phyloP scores from a whole-genome alignment of 805 yeast species.

The Suhomyces pyralidae region DNA sequence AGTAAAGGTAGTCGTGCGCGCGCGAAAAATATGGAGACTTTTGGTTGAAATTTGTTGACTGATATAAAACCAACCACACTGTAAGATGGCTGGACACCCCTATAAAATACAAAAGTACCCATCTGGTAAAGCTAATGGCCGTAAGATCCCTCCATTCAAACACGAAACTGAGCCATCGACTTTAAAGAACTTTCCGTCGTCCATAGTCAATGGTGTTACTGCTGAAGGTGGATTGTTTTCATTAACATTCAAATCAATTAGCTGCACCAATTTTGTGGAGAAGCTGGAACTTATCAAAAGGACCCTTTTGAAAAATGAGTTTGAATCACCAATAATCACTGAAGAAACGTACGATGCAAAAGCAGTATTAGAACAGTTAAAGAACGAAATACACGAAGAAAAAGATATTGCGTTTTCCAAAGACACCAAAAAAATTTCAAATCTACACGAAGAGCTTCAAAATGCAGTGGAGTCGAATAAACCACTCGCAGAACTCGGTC shows the following conservation, averaged over 20 bases:
- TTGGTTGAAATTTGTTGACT: background rate
- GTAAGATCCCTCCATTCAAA: conserved; percentile 11
- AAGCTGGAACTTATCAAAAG: conserved; percentile 31
- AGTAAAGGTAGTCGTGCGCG: background rate
- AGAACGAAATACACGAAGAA: conserved; percentile 16
- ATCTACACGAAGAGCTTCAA: conserved; percentile 12
- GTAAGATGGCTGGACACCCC: conserved; percentile 1
- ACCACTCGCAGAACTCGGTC: background rate
- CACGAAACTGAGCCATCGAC: conserved; percentile 18
- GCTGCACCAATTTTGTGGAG: conserved; percentile 35
- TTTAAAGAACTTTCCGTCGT: conserved; percentile 29
- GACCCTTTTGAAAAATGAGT: conserved; percentile 18
- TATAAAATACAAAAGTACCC: conserved; percentile 8
- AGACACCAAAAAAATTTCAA: conserved; percentile 12
- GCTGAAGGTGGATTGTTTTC: conserved; percentile 41
- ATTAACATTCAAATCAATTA: conserved; percentile 40
- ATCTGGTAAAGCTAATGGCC: conserved; percentile 1
- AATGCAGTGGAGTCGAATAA: background rate
- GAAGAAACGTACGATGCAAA: conserved; percentile 17
- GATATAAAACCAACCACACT: background rate
- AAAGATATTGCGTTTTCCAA: background rate
- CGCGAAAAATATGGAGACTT: background rate
- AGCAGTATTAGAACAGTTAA: conserved; percentile 16
- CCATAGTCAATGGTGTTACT: conserved; percentile 39
- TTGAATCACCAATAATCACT: conserved; percentile 10